These are phyloP conservation scores for Evansstolkia leycettana DNA, from an alignment of 495 filamentous ascomycete genomes.

Conservation along the genomic window DNA sequence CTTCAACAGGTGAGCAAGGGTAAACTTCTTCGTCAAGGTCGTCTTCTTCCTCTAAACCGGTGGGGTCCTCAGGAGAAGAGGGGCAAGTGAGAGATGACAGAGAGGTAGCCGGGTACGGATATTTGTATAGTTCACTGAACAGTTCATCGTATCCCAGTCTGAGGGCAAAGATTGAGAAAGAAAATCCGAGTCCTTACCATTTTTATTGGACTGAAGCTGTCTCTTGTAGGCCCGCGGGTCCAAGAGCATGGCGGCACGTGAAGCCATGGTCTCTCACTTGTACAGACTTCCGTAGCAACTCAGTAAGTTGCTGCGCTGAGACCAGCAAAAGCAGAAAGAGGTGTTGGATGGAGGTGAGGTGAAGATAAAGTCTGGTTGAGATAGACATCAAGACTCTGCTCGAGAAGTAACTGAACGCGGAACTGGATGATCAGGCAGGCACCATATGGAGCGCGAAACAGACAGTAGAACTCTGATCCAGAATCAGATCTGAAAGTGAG, in stretches of 20 bases:
- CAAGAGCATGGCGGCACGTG: slow-evolving; percentile 30
- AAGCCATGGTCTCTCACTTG: slow-evolving; percentile 25
- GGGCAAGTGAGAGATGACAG: slow-evolving; percentile 1
- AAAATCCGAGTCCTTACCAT: slow-evolving; percentile 19
- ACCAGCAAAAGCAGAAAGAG: too few relatives aligned
- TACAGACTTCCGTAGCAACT: too few relatives aligned
- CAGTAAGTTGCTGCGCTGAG: too few relatives aligned
- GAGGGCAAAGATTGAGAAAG: slow-evolving; percentile 1
- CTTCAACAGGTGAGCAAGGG: slow-evolving; percentile 13
- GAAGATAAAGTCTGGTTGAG: neutral
- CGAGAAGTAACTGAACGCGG: too few relatives aligned
- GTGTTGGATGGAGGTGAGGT: too few relatives aligned
- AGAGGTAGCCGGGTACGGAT: neutral
- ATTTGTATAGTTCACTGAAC: neutral
- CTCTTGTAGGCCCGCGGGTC: slow-evolving; percentile 28
- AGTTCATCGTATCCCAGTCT: slow-evolving; percentile 1
- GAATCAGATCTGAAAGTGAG: too few relatives aligned
- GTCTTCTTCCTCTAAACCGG: slow-evolving; percentile 7
- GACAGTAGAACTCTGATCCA: too few relatives aligned
- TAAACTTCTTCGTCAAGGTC: too few relatives aligned
- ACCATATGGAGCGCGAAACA: too few relatives aligned
- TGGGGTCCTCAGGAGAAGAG: slow-evolving; percentile 9
- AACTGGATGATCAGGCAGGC: too few relatives aligned
- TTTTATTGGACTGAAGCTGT: slow-evolving; percentile 17
- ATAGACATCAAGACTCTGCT: too few relatives aligned